Evolutionary conservation across 768 basidiomycete genomes (phyloP), one percentile per base, ranked within the genome.

Genomic region (Boletellus ananas): DNA sequence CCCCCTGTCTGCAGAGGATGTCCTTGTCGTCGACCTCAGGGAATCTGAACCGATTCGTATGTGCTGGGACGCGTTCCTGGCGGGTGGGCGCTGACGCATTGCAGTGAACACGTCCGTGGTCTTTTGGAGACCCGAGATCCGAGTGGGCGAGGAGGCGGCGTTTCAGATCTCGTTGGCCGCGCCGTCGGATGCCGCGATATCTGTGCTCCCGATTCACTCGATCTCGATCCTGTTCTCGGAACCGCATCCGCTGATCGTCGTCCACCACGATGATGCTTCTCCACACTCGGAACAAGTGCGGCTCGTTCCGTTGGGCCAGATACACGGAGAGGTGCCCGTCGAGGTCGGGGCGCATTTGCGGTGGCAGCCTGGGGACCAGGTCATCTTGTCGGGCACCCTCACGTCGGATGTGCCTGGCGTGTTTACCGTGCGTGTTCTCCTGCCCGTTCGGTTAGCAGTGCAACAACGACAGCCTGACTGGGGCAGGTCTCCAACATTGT

Each of bases 121-220:
- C 1, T 97, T 96, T 66, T 94, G 90, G 87, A 64, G 75, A 8
- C 53, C 77, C 0, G 76, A 82, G 50, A 79, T 82, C 21, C 74
- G 77, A 45, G 76, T 94, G 5, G 78, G 74, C 10, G 79, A 84
- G 53, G 63, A 70, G 3, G 79, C 79, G 0, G 79, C 88, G 0
- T 96, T 91, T 67, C 94, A 97, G 64, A 58, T 96, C 8, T 71
- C 75, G 8, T 62, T 96, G 27, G 67, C 73, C 2, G 79, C 86
- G 0, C 80, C 83, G 0, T 58, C 66, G 0, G 58, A 68, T 4
- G 71, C 79, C 12, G 63, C 73, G 0, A 72, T 90, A 17, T 74
- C 79, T 5, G 70, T 72, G 0, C 69, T 95, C 14, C 78, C 85
- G 0, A 80, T 96, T 58, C 63, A 77, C 0, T 75, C 78, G 1